Percentiles rank a stretch among this genome's conserved stretches.
Evolutionary conservation across 2,329 filamentous ascomycete genomes (phyloP).

Genomic region (Fusarium veterinarium): DNA sequence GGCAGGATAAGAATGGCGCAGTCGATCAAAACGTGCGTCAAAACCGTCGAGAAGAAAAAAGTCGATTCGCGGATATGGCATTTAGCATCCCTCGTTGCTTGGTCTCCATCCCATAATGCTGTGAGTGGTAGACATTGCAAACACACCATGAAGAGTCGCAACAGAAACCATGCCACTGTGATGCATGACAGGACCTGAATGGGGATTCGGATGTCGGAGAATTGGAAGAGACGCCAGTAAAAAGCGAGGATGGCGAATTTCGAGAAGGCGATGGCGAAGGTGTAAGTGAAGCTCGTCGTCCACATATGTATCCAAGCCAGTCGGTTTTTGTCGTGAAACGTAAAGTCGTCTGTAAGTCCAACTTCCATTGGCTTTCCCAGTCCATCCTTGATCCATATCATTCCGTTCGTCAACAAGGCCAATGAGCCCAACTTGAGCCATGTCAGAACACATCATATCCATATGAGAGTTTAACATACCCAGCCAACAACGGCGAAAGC

Average conservation of each 20-base stretch:
- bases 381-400: slow-evolving; percentile 34
- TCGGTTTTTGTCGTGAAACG: slow-evolving; percentile 24
- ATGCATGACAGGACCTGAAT: slow-evolving; percentile 43
- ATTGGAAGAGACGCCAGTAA: slow-evolving; percentile 48
- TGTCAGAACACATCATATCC: background rate
- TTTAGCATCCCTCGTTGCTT: slow-evolving; percentile 33
- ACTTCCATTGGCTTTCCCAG: slow-evolving; percentile 33
- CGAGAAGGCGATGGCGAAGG: slow-evolving; percentile 44
- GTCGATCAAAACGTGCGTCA: slow-evolving; percentile 49
- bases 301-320: slow-evolving; percentile 41
- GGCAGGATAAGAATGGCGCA: slow-evolving; percentile 48
- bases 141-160: slow-evolving; percentile 47
- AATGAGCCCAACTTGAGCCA: slow-evolving; percentile 27
- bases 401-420: slow-evolving; percentile 29
- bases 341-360: slow-evolving; percentile 25
- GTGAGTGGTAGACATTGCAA: slow-evolving; percentile 50
- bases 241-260: slow-evolving; percentile 47
- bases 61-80: slow-evolving; percentile 48
- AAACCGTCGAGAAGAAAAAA: slow-evolving; percentile 49
- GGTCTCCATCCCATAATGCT: slow-evolving; percentile 47
- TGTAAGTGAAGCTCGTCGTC: slow-evolving; percentile 44
- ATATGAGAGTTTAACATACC: slow-evolving; percentile 12
- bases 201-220: slow-evolving; percentile 43
- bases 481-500: slow-evolving; percentile 36
- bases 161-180: slow-evolving; percentile 43